phyloP scores from a whole-genome alignment of 2,329 filamentous ascomycete genomes.

The Scedosporium aurantiacum region DNA sequence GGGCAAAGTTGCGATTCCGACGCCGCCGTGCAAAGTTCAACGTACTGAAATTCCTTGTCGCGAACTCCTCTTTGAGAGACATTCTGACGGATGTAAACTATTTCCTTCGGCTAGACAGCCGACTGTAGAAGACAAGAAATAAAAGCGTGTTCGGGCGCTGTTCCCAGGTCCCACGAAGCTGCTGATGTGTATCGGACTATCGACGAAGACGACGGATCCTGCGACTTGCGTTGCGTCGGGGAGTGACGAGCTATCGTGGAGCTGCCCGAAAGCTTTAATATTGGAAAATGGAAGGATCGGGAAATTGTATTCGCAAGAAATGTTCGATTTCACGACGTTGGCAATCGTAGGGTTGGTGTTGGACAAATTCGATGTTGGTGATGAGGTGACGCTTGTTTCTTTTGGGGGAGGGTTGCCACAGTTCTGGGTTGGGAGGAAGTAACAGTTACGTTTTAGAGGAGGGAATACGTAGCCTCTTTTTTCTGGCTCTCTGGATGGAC shows the following conservation, averaged over 20 bases:
- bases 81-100: conserved; percentile 32
- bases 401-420: background rate
- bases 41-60: conserved; percentile 65
- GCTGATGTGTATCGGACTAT: background rate
- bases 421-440: background rate
- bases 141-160: background rate
- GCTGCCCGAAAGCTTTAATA: background rate
- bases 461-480: conserved; percentile 6
- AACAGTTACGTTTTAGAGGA: background rate
- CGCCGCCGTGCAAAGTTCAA: conserved; percentile 12
- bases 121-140: background rate
- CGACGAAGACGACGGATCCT: background rate
- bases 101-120: background rate
- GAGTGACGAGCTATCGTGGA: background rate
- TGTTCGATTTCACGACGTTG: background rate
- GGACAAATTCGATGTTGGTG: background rate
- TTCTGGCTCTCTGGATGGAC: background rate
- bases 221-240: background rate
- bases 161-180: background rate
- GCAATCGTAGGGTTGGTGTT: background rate
- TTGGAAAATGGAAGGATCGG: background rate
- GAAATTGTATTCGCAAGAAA: background rate
- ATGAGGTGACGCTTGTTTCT: conserved; percentile 3
- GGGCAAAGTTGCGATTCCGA: background rate
- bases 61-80: conserved; percentile 62